Percentiles rank a stretch among this genome's conserved stretches.
phyloP scores from a whole-genome alignment of 1,139 yeast species.

The Spathaspora jeffriesii region DNA sequence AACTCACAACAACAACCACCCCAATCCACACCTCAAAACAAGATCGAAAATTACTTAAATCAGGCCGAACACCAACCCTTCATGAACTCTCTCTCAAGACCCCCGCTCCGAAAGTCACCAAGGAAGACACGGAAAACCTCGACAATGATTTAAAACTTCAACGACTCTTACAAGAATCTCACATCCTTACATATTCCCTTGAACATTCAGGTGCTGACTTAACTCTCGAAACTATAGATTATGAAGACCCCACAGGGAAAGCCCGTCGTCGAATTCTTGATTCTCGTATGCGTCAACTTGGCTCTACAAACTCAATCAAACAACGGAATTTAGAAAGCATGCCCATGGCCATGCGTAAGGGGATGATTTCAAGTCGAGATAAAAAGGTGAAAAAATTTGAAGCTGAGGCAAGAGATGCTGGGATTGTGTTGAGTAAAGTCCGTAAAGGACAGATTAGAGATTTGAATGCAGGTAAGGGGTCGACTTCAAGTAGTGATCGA shows the following conservation, averaged over 20 bases:
- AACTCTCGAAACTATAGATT: conserved; percentile 65
- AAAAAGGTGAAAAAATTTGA: conserved; percentile 59
- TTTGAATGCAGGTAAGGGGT: conserved; percentile 55
- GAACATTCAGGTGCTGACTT: conserved; percentile 76
- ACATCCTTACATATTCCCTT: conserved; percentile 63
- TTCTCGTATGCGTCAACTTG: conserved; percentile 58
- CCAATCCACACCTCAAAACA: conserved; percentile 21
- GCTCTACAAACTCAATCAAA: conserved; percentile 50
- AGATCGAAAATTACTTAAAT: conserved; percentile 33
- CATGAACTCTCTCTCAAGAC: conserved; percentile 33
- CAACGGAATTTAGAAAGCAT: conserved; percentile 62
- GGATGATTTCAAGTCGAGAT: conserved; percentile 65
- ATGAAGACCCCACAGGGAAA: conserved; percentile 76
- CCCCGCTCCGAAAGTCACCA: conserved; percentile 29
- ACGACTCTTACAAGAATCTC: conserved; percentile 81
- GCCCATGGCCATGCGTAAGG: conserved; percentile 89
- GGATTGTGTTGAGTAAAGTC: conserved; percentile 71
- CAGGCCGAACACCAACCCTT: conserved; percentile 45
- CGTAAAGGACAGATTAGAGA: conserved; percentile 65
- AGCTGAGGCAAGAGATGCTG: conserved; percentile 83
- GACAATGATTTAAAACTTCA: conserved; percentile 85
- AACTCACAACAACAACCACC: conserved; percentile 22
- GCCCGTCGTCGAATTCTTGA: conserved; percentile 75
- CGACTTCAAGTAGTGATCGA: conserved; percentile 52
- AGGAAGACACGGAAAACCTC: conserved; percentile 53